These are phyloP conservation scores for Heliosperma pusillum DNA, from an alignment of 148 eudicot species.

Conservation along the genomic window DNA sequence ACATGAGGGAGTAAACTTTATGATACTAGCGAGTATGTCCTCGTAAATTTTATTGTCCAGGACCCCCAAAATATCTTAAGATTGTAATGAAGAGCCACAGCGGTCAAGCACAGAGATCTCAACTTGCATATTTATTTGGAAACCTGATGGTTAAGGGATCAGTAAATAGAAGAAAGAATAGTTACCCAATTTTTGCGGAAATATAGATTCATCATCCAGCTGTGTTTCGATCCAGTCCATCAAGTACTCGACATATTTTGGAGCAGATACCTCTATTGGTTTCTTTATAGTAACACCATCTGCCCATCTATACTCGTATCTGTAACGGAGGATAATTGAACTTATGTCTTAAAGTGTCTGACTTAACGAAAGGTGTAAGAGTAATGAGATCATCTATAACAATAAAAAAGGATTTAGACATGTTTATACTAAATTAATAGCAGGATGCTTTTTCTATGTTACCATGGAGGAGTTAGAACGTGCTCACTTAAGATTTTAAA, in stretches of 20 bases:
- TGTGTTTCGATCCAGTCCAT: slow-evolving; percentile 98
- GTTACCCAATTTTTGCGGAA: slow-evolving; percentile 86
- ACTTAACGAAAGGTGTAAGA: background rate
- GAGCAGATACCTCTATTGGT: slow-evolving; percentile 97
- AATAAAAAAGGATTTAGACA: no score
- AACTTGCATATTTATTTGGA: background rate
- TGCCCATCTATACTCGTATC: slow-evolving; percentile 97
- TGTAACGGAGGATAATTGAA: slow-evolving; percentile 23
- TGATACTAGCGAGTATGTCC: no score
- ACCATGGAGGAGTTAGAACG: no score
- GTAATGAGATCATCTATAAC: no score
- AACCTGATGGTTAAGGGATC: background rate
- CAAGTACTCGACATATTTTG: slow-evolving; percentile 87
- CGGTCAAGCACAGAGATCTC: background rate
- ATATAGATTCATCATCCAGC: slow-evolving; percentile 88
- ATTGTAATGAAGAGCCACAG: no score
- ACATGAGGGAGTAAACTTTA: no score
- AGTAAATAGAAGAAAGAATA: background rate
- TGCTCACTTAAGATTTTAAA: no score
- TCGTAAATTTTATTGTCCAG: no score
- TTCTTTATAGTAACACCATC: slow-evolving; percentile 93
- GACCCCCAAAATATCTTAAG: no score
- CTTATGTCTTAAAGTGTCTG: background rate
- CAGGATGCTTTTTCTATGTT: no score
- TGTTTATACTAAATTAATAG: no score